Base-by-base conservation (phyloP, 306 rosid species). In the Medicago arabica region DNA sequence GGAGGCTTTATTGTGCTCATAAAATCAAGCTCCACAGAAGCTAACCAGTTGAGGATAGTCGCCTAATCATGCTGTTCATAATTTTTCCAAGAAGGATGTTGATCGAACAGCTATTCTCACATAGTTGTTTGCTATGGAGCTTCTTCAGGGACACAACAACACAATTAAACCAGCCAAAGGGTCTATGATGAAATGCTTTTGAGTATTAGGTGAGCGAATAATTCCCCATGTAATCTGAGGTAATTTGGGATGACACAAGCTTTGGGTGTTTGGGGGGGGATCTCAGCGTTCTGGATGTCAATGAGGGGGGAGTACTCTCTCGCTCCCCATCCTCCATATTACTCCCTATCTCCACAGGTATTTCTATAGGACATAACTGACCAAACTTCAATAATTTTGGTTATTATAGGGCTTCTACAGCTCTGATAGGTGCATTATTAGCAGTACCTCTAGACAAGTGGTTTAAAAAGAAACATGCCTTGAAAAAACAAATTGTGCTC, bases 101-200 rank as follows among this genome's bases (percentile, higher is more conserved):
- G 59, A 69, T 69, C 9, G 25, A 78, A 46, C n/a, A 59, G 21
- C 18, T 78, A 70, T 38, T 47, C 36, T 38, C 53, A 60, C 69
- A 60, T 47, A 21, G 51, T 36, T 59, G 54, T 44, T 77, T 47
- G 31, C 3, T 46, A 21, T 15, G 43, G 43, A 36, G 54, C 60
- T 60, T 17, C 44, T 47, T 58, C 41, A 69, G 25, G 55, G 28
- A 23, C 18, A 71, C 72, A 57, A 55, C 47, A 47, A 47, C 71
- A 21, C 50, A 59, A 14, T 69, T 34, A 54, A 11, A 64, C 72
- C 17, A 75, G 16, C 63, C 8, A 53, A 6, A 65, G 67, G 40
- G 25, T 63, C 62, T 63, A 12, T 4, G 9, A 31, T 44, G 17
- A 49, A 10, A 69, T 16, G 68, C 34, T 67, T 41, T 43, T 10